These are phyloP conservation scores for Neurospora sp. DNA, from an alignment of 495 filamentous ascomycete species.

Conservation along the genomic window DNA sequence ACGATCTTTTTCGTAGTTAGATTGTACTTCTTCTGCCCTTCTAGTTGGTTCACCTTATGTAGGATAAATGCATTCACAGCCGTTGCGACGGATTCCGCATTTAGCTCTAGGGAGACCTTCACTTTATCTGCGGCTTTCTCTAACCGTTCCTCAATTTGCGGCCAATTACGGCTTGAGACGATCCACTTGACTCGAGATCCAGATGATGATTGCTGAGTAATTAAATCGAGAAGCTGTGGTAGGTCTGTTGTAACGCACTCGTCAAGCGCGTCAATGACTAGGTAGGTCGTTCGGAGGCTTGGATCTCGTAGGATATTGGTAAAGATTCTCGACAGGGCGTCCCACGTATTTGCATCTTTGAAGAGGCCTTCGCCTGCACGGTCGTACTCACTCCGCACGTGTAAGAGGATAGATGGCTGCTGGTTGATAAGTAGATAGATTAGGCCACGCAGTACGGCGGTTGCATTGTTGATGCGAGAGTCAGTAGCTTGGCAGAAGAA, in stretches of 20 bases:
- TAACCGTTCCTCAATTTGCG: constrained; percentile 23
- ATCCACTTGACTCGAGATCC: constrained; percentile 26
- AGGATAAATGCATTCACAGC: too few relatives aligned
- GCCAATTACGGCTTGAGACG: constrained; percentile 30
- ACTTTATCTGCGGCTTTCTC: neutral
- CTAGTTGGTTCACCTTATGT: too few relatives aligned
- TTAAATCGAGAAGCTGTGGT: constrained; percentile 21
- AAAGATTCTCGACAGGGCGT: too few relatives aligned
- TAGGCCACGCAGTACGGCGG: constrained; percentile 25
- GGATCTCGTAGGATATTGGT: too few relatives aligned
- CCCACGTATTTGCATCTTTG: too few relatives aligned
- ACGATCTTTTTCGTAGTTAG: neutral
- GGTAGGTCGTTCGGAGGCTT: too few relatives aligned
- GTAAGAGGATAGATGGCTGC: too few relatives aligned
- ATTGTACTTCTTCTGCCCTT: too few relatives aligned
- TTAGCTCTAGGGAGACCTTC: too few relatives aligned
- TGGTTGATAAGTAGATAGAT: constrained; percentile 15
- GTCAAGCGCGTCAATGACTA: constrained; percentile 38
- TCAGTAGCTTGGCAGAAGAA: constrained; percentile 25
- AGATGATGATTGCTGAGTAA: constrained; percentile 12
- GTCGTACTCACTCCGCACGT: too few relatives aligned
- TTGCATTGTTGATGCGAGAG: constrained; percentile 22
- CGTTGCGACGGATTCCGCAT: too few relatives aligned
- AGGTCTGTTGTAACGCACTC: constrained; percentile 25
- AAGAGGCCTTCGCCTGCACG: too few relatives aligned